These are phyloP conservation scores for Stagonosporopsis tanaceti DNA, from an alignment of 2,329 filamentous ascomycete genomes.

Conservation along the genomic window DNA sequence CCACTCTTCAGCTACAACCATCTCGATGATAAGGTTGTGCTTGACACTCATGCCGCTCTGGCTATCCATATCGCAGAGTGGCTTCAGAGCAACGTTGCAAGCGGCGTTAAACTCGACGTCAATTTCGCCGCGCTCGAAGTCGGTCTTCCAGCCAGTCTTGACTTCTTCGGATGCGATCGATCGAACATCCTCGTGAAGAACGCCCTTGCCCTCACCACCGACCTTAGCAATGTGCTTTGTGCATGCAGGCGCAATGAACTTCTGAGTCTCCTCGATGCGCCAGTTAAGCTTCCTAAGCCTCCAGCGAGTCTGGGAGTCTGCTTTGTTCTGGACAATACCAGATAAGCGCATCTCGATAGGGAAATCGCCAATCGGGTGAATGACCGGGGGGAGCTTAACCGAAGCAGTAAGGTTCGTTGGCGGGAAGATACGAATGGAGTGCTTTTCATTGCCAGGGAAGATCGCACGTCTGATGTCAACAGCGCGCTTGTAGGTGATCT, in stretches of 20 bases:
- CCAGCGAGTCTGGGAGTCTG: conserved; percentile 79
- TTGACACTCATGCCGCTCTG: conserved; percentile 78
- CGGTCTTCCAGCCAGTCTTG: conserved; percentile 89
- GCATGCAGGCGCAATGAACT: conserved; percentile 81
- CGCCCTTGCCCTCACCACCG: conserved; percentile 71
- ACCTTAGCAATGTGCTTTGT: conserved; percentile 74
- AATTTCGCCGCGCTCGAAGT: conserved; percentile 75
- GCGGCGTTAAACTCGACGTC: conserved; percentile 79
- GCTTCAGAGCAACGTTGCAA: conserved; percentile 68
- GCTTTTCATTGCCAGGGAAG: conserved; percentile 79
- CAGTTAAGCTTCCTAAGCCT: conserved; percentile 89
- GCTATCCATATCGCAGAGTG: conserved; percentile 80
- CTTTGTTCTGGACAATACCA: conserved; percentile 78
- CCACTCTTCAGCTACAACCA: conserved; percentile 94
- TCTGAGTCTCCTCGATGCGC: conserved; percentile 89
- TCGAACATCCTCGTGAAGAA: conserved; percentile 76
- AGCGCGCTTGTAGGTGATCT: conserved; percentile 70
- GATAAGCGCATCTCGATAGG: conserved; percentile 81
- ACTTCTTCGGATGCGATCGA: conserved; percentile 82
- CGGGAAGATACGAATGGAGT: conserved; percentile 92
- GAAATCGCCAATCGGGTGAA: conserved; percentile 86
- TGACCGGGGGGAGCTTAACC: conserved; percentile 80
- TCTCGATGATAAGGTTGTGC: conserved; percentile 88
- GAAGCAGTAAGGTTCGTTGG: conserved; percentile 92
- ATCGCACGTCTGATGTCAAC: conserved; percentile 83